Evolutionary conservation across 2,329 filamentous ascomycete genomes (phyloP).

Genomic region (Ophiostoma sp.): DNA sequence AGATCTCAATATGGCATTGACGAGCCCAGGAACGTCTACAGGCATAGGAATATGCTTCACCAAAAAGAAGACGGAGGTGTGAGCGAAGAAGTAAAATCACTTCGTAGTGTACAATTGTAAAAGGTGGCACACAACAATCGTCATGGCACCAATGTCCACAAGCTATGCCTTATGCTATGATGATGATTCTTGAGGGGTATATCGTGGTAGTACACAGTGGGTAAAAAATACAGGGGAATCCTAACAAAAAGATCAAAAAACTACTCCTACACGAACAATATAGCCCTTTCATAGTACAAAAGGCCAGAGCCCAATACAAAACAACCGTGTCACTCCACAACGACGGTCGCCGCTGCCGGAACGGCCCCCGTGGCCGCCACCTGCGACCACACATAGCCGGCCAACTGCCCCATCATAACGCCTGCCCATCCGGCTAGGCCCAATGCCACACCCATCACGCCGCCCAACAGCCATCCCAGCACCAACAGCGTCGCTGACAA

Average conservation of each 20-base stretch:
- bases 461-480: constrained; percentile 24
- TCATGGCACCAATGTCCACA: background rate
- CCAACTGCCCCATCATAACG: constrained; percentile 18
- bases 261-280: background rate
- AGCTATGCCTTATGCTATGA: background rate
- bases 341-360: background rate
- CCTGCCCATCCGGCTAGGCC: constrained; percentile 23
- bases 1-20: background rate
- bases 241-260: background rate
- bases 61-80: background rate
- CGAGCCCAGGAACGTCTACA: too few relatives aligned
- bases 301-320: background rate
- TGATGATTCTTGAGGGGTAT: background rate
- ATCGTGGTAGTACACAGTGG: background rate
- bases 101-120: background rate
- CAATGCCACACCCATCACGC: constrained; percentile 19
- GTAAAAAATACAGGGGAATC: constrained; percentile 12
- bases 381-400: constrained; percentile 13
- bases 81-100: background rate
- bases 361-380: background rate
- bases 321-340: background rate
- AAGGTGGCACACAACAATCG: background rate
- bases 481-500: constrained; percentile 26
- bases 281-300: background rate
- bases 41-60: background rate